phyloP scores from a whole-genome alignment of 331 rosid species.

The Spiraea crenata region DNA sequence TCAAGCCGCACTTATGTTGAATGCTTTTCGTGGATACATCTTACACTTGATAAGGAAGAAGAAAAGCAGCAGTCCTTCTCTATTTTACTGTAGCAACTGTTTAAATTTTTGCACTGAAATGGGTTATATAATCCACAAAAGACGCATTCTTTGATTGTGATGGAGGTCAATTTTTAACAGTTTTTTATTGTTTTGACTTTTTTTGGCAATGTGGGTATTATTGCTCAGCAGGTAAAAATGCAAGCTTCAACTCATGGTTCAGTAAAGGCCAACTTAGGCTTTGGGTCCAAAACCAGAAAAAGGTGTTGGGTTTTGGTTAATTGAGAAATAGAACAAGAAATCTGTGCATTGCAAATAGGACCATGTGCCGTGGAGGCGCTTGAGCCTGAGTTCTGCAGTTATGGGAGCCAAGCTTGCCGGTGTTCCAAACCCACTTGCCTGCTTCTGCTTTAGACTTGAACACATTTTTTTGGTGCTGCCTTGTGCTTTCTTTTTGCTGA shows the following conservation, averaged over 20 bases:
- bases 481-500: too few species aligned
- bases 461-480: too few species aligned
- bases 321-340: constrained; percentile 34
- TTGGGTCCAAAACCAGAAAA: constrained; percentile 46
- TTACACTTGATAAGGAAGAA: too few species aligned
- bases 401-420: constrained; percentile 48
- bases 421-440: too few species aligned
- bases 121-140: neutral
- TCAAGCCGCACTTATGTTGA: too few species aligned
- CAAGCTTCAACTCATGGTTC: constrained; percentile 51
- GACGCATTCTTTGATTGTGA: neutral
- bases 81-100: too few species aligned
- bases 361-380: constrained; percentile 37
- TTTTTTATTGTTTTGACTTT: neutral
- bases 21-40: too few species aligned
- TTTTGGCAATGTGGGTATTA: constrained; percentile 2
- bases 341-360: constrained; percentile 40
- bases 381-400: constrained; percentile 38
- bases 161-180: neutral
- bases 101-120: too few species aligned
- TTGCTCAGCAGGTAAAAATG: constrained; percentile 48
- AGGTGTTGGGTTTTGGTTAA: constrained; percentile 37
- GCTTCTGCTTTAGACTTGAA: too few species aligned
- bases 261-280: constrained; percentile 36
- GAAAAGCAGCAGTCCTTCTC: too few species aligned